Evolutionary conservation across 2,329 filamentous ascomycete species (phyloP), one percentile per base, ranked within the genome.

Genomic region (Aspergillus transmontanensis): DNA sequence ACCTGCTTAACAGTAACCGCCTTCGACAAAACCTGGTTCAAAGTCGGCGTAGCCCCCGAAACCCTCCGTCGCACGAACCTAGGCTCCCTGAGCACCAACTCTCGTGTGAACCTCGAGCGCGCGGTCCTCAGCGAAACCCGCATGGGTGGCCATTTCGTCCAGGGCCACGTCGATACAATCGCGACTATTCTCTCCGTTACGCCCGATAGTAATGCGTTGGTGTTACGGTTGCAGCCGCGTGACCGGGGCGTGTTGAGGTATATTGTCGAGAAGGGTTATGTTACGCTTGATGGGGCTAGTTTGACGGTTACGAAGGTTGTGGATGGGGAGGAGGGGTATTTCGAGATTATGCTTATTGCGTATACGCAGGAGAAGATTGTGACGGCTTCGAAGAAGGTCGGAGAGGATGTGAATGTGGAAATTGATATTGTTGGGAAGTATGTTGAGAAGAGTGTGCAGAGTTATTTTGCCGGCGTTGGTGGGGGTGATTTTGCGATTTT

Each of bases 131-230:
- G 93, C 5, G 87, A 91, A 72, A 97, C 94, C 53, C 92, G 95
- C 60, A 98, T 99, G 93, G 95, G 96, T 54, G 95, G 95, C 0
- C 95, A 99, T 81, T 97, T 98, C 73, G 94, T 98, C 36, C 96
- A 99, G 81, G 95, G 95, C 46, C 95, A 99, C 78, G 94, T 99
- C 64, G 96, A 99, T 79, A 94, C 93, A 12, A 88, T 90, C 45
- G 95, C 94, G 0, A 86, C 85, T 50, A 91, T 99, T 64, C 75
- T 89, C 45, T 86, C 86, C 50, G 86, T 91, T 41, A 89, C 86
- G 21, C 88, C 89, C 3, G 95, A 99, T 78, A 93, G 94, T 62
- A 97, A 98, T 80, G 92, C 95, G 7, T 79, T 96, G 65, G 96
- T 92, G 1, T 91, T 98, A 78, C 87, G 94, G 43, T 89, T 99